Evolutionary conservation across 352 stramenopile species (phyloP), one percentile per base, ranked within the genome.

Genomic region (Aphanomyces astaci): DNA sequence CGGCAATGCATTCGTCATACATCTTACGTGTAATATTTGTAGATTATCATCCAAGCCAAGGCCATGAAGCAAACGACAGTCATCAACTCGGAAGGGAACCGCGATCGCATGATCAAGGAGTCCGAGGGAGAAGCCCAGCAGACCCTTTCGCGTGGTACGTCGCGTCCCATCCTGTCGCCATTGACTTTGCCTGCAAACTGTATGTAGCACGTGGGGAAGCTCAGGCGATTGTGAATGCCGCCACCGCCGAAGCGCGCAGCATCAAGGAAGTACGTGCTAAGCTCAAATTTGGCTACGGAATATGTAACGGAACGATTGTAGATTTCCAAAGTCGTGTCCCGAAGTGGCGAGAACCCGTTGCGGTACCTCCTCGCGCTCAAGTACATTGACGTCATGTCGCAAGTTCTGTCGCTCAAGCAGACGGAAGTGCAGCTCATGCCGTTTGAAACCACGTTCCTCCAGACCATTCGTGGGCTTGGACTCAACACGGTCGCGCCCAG

Each of bases 331-430:
- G 74, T 71, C n/a, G 48, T 79, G 31, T 46, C 64, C 22, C 48
- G 57, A 3, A 49, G 17, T 17, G 64, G 73, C 19, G 74, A 78
- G 28, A 72, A 78, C 60, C 73, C 72, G 4, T 73, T 71, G 13
- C 66, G 65, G 25, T 79, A 79, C 45, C 53, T 79, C 27, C 54
- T 79, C 13, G 73, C 74, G n/a, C 43, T 78, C 30, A 79, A 79
- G 67, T 79, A 79, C 71, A 78, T 79, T 43, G 71, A 78, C 32
- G 68, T 62, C 15, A 70, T 79, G 60, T 63, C 66, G 27, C 39
- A 72, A 33, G 72, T 79, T 27, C 27, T 68, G 40, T 60, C 30
- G 30, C 62, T 68, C 43, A 60, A 59, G 30, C 62, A 68, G 39
- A 68, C 62, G 17, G 62, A 68, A 19, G 65, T 77, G 45, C 45